phyloP scores from a whole-genome alignment of 1,284 basidiomycete genomes.

The Ceratobasidium sp. region DNA sequence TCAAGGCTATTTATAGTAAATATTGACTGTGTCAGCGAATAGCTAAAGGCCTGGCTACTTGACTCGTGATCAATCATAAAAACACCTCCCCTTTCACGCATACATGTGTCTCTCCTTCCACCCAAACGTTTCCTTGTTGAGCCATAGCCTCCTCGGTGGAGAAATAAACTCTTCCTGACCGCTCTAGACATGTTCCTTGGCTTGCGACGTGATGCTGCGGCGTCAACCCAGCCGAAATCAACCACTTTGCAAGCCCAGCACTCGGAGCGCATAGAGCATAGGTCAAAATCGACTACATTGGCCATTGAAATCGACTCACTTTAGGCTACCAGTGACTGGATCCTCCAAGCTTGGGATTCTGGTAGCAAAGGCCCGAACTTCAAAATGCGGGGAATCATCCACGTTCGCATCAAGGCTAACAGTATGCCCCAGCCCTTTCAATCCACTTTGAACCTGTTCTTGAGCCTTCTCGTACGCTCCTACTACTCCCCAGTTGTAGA shows the following conservation, averaged over 20 bases:
- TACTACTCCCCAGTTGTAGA: conserved; percentile 19
- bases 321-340: conserved; percentile 34
- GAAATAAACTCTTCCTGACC: conserved; percentile 22
- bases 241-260: conserved; percentile 28
- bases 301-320: conserved; percentile 14
- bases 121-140: conserved; percentile 15
- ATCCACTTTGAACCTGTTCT: background rate
- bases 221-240: conserved; percentile 16
- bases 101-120: conserved; percentile 18
- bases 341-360: background rate
- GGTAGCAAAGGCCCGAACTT: conserved; percentile 25
- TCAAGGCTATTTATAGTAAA: too few relatives aligned
- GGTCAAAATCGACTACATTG: background rate
- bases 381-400: conserved; percentile 19
- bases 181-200: conserved; percentile 26
- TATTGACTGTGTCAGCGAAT: too few relatives aligned
- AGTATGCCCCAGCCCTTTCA: background rate
- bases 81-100: conserved; percentile 10
- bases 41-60: too few relatives aligned
- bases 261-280: background rate
- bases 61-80: background rate
- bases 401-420: background rate
- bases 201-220: conserved; percentile 25
- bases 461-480: conserved; percentile 20
- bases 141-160: conserved; percentile 4